These are phyloP conservation scores for Saprolegnia diclina DNA, from an alignment of 352 stramenopile species.

Conservation along the genomic window DNA sequence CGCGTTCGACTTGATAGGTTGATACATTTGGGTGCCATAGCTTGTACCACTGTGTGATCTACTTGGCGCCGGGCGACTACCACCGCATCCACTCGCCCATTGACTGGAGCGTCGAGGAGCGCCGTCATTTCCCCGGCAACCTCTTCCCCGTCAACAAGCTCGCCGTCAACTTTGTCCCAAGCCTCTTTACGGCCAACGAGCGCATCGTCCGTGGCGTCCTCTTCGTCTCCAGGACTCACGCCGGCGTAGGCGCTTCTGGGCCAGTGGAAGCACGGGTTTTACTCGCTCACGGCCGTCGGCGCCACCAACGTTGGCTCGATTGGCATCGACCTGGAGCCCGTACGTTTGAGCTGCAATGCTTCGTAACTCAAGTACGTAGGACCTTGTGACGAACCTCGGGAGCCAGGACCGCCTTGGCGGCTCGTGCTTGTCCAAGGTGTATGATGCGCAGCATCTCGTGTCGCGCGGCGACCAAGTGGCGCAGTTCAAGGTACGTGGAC, in stretches of 20 bases:
- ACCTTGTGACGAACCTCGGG: constrained; percentile 57
- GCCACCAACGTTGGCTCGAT: constrained; percentile 87
- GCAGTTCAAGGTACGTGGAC: constrained; percentile 56
- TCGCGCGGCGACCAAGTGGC: constrained; percentile 63
- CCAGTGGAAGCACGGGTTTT: constrained; percentile 74
- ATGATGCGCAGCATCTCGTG: constrained; percentile 38
- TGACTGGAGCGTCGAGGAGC: constrained; percentile 65
- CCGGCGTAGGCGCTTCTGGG: constrained; percentile 44
- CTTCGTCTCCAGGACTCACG: neutral
- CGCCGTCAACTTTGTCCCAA: constrained; percentile 60
- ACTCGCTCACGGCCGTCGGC: constrained; percentile 75
- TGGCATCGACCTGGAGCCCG: constrained; percentile 54
- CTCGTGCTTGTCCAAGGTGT: constrained; percentile 48
- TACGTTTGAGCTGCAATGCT: constrained; percentile 7
- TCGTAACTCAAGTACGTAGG: constrained; percentile 9
- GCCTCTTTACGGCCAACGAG: constrained; percentile 81
- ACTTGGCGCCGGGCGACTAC: constrained; percentile 81
- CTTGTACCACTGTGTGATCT: constrained; percentile 75
- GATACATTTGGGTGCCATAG: too few species aligned
- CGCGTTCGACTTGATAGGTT: too few species aligned
- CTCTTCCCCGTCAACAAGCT: constrained; percentile 74
- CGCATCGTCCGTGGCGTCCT: constrained; percentile 37
- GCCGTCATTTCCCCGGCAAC: constrained; percentile 76
- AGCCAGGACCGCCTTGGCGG: constrained; percentile 50
- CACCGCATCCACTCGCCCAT: constrained; percentile 81